phyloP scores from a whole-genome alignment of 2,329 filamentous ascomycete genomes.

The Stachybotrys echinatus region DNA sequence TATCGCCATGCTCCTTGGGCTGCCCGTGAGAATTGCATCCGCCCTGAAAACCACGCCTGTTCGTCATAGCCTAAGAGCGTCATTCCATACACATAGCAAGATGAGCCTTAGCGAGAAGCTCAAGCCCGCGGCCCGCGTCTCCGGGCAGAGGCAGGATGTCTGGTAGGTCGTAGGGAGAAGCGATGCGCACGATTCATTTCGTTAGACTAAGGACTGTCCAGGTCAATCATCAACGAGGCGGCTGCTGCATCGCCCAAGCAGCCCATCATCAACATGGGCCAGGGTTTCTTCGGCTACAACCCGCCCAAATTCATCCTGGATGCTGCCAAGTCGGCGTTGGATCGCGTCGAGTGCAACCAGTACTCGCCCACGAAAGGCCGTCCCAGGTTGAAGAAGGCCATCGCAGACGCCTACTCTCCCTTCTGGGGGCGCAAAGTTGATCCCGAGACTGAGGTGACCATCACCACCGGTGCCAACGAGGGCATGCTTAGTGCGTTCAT shows the following conservation, averaged over 20 bases:
- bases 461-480: slow-evolving; percentile 89
- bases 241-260: slow-evolving; percentile 57
- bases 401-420: slow-evolving; percentile 87
- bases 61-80: neutral
- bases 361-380: slow-evolving; percentile 95
- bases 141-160: slow-evolving; percentile 45
- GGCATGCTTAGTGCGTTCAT: slow-evolving; percentile 97
- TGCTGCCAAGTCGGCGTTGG: slow-evolving; percentile 83
- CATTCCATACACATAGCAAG: neutral
- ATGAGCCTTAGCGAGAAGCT: slow-evolving; percentile 29
- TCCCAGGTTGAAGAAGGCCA: slow-evolving; percentile 84
- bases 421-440: slow-evolving; percentile 78
- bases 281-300: slow-evolving; percentile 85
- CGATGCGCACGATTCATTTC: neutral
- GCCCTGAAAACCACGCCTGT: neutral
- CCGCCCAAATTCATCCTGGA: slow-evolving; percentile 86
- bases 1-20: neutral
- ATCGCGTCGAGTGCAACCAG: slow-evolving; percentile 95
- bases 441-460: slow-evolving; percentile 87
- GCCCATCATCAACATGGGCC: slow-evolving; percentile 61
- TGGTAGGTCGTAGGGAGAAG: slow-evolving; percentile 31
- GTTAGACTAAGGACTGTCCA: slow-evolving; percentile 20
- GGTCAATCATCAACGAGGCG: slow-evolving; percentile 63
- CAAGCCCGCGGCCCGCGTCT: slow-evolving; percentile 44
- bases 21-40: neutral